Conservation (phyloP, 192 early-diverging fungal genomes). For the Entomortierella lignicola region DNA sequence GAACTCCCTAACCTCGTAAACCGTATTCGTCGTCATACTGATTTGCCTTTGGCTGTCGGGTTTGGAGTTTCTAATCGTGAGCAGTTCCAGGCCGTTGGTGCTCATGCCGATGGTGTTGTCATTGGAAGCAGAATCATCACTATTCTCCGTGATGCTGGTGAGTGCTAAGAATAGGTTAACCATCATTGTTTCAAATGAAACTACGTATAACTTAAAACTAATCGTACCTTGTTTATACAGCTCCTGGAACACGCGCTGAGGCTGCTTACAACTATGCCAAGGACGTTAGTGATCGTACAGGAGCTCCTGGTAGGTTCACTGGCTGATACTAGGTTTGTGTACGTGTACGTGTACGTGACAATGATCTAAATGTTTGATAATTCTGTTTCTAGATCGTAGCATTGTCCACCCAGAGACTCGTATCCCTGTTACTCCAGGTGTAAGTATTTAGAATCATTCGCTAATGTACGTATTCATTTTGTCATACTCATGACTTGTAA, state of each 20-base stretch:
- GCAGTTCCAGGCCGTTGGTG: constrained; percentile 89
- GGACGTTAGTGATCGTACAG: constrained; percentile 57
- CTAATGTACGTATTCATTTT: no score
- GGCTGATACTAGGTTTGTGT: background rate
- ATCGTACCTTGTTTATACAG: constrained; percentile 5
- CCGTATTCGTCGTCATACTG: constrained; percentile 83
- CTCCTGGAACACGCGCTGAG: constrained; percentile 55
- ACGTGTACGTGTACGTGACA: background rate
- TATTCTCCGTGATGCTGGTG: constrained; percentile 72
- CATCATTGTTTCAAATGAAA: background rate
- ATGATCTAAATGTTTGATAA: background rate
- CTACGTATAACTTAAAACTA: background rate
- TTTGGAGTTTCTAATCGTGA: constrained; percentile 94
- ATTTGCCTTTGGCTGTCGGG: constrained; percentile 92
- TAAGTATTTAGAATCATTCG: constrained; percentile 11
- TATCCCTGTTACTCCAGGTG: constrained; percentile 37
- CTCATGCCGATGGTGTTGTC: constrained; percentile 94
- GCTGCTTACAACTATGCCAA: constrained; percentile 59
- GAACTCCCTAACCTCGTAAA: constrained; percentile 80
- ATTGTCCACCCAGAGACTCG: constrained; percentile 35
- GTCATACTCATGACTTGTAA: background rate
- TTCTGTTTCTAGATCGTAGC: constrained; percentile 10
- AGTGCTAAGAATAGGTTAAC: background rate
- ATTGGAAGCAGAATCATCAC: constrained; percentile 94
- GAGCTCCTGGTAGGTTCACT: constrained; percentile 50